These are phyloP conservation scores for Lachnellula arida DNA, from an alignment of 2,329 filamentous ascomycete species.

Conservation along the genomic window DNA sequence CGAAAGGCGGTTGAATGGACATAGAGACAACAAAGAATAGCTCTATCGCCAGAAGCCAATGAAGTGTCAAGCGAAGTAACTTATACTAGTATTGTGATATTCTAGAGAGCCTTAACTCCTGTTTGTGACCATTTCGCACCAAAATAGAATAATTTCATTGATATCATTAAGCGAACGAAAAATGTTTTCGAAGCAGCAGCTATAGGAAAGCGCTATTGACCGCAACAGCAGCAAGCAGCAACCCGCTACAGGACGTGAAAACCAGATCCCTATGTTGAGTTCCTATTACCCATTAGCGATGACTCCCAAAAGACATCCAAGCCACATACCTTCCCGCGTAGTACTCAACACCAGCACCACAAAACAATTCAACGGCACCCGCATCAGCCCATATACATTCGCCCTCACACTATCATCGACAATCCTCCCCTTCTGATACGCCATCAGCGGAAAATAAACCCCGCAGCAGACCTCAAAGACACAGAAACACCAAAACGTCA, in stretches of 20 bases:
- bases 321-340: conserved; percentile 37
- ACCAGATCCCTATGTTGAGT: conserved; percentile 3
- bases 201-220: conserved; percentile 2
- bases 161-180: not conserved
- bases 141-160: too few species aligned
- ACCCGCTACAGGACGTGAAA: not conserved
- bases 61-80: too few species aligned
- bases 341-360: conserved; percentile 44
- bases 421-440: conserved; percentile 47
- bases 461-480: conserved; percentile 53
- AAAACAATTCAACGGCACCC: conserved; percentile 53
- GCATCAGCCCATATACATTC: conserved; percentile 50
- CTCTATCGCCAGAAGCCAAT: too few species aligned
- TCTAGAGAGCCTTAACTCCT: too few species aligned
- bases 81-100: too few species aligned
- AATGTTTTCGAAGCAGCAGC: not conserved
- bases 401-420: conserved; percentile 48
- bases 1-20: too few species aligned
- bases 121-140: too few species aligned
- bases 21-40: too few species aligned
- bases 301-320: not conserved
- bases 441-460: conserved; percentile 52
- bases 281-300: not conserved
- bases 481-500: conserved; percentile 52
- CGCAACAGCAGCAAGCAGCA: conserved; percentile 2